Conservation (phyloP, 2,329 filamentous ascomycete species). For the Botrytis tulipae region DNA sequence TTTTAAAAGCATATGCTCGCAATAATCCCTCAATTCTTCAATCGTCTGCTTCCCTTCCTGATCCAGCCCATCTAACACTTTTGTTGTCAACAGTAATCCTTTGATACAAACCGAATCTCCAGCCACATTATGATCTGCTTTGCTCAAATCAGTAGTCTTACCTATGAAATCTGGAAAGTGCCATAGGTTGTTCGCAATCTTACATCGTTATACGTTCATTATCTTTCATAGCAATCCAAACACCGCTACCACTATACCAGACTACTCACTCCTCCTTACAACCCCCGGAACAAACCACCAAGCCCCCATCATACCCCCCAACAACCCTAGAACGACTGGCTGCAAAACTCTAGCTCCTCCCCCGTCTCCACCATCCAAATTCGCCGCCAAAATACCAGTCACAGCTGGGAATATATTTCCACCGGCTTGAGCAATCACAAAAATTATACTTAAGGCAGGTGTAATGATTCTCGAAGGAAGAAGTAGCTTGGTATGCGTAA, state of each 20-base stretch:
- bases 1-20: too few species aligned
- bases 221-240: background rate
- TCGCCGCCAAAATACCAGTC: background rate
- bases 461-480: background rate
- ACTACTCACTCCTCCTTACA: background rate
- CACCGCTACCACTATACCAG: background rate
- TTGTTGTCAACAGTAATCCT: too few species aligned
- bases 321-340: background rate
- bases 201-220: background rate
- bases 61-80: too few species aligned
- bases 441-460: background rate
- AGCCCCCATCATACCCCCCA: background rate
- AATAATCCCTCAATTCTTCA: too few species aligned
- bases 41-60: background rate
- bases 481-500: background rate
- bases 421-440: background rate
- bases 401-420: background rate
- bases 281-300: background rate
- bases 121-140: too few species aligned
- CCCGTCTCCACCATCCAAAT: background rate
- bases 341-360: background rate
- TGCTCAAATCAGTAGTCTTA: too few species aligned
- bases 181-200: background rate
- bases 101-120: too few species aligned
- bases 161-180: background rate